Percentiles rank a stretch among this genome's conserved stretches.
Evolutionary conservation across 2,329 filamentous ascomycete species (phyloP).

Genomic region (Epichloe aotearoae): DNA sequence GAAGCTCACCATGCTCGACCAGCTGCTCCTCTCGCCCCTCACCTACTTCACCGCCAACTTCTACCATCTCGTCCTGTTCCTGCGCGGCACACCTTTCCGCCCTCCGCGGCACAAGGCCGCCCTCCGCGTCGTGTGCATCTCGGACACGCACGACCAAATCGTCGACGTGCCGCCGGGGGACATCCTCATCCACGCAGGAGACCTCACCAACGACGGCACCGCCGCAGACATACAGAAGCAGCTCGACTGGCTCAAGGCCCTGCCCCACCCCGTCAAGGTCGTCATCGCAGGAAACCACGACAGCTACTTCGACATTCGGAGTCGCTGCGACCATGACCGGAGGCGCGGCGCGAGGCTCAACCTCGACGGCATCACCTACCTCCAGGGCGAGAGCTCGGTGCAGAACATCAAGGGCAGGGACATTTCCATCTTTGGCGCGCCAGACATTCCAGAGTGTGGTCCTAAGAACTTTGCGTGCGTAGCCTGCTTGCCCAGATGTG

Average conservation of each 20-base stretch:
- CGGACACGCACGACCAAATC: conserved; percentile 67
- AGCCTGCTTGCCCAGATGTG: background rate
- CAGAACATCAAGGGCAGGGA: conserved; percentile 48
- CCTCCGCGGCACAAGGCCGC: conserved; percentile 40
- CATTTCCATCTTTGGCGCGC: conserved; percentile 58
- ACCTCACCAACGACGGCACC: conserved; percentile 64
- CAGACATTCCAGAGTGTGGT: conserved; percentile 68
- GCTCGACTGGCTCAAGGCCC: conserved; percentile 64
- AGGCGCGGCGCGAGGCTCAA: conserved; percentile 40
- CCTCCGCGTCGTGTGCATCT: conserved; percentile 74
- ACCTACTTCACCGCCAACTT: conserved; percentile 47
- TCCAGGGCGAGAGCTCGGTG: conserved; percentile 54
- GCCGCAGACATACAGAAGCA: conserved; percentile 65
- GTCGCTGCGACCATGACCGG: conserved; percentile 43
- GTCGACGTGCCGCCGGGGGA: conserved; percentile 60
- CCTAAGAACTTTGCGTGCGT: conserved; percentile 48
- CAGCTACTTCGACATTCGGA: conserved; percentile 61
- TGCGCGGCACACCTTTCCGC: conserved; percentile 53
- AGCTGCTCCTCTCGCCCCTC: conserved; percentile 55
- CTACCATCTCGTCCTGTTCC: conserved; percentile 49
- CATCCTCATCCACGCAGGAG: conserved; percentile 79
- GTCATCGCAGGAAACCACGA: conserved; percentile 85
- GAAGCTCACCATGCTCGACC: conserved; percentile 42
- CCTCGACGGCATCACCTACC: conserved; percentile 58
- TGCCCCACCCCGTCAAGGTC: conserved; percentile 70